Conservation (phyloP, 257 asterid species). For the Nicotiana sylvestris region DNA sequence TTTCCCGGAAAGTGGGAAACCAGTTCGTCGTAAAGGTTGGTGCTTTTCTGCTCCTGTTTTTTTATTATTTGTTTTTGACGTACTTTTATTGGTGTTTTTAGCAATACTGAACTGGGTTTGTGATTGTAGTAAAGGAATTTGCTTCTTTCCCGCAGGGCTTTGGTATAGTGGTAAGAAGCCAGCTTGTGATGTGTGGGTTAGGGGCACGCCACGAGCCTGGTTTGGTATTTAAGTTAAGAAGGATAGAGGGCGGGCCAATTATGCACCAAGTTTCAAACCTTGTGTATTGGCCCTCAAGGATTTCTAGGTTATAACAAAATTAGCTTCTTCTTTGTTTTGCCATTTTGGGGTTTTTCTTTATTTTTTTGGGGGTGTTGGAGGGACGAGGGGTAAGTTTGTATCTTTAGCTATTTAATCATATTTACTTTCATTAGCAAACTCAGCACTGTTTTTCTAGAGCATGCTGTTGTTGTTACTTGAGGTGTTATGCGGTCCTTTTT, state of each 20-base stretch:
- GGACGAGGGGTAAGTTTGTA: background rate
- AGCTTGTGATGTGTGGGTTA: too few relatives aligned
- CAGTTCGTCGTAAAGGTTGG: conserved; percentile 41
- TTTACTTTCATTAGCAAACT: background rate
- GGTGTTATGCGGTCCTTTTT: background rate
- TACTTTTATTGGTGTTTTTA: background rate
- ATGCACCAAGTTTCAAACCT: too few relatives aligned
- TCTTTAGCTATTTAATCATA: background rate
- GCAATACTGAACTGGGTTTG: background rate
- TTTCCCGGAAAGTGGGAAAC: conserved; percentile 33
- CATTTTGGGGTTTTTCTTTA: background rate
- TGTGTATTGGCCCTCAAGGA: too few relatives aligned
- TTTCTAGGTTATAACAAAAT: too few relatives aligned
- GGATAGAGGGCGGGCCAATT: too few relatives aligned
- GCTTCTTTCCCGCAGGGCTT: too few relatives aligned
- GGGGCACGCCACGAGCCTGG: too few relatives aligned
- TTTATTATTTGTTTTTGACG: background rate
- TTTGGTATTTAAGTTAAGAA: too few relatives aligned
- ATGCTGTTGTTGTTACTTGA: background rate
- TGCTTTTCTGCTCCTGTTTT: background rate
- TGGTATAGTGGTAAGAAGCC: too few relatives aligned
- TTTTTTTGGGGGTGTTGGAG: background rate
- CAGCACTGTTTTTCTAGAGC: background rate
- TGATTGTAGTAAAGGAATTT: background rate
- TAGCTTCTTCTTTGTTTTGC: too few relatives aligned